Evolutionary conservation across 78 protist species (phyloP).

Genomic region (Ministeria vibrans): DNA sequence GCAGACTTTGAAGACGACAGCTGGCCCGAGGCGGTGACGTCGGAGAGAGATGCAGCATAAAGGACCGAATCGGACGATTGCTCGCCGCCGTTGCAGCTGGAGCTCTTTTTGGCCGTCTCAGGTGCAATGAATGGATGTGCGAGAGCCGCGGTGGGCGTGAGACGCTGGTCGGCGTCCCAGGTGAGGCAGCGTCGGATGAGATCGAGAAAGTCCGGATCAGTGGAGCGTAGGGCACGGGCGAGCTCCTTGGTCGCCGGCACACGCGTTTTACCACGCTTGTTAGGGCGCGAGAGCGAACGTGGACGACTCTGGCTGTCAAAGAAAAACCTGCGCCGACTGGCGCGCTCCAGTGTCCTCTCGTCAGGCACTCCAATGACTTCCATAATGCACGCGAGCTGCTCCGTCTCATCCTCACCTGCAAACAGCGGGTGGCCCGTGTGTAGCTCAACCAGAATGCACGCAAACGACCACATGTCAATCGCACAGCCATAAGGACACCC

Average conservation of each 20-base stretch:
- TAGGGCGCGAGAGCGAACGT: too few species aligned
- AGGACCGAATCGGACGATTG: too few species aligned
- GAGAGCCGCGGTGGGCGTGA: conserved; percentile 65
- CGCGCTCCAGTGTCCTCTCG: not conserved
- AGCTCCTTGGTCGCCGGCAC: too few species aligned
- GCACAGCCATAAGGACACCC: conserved; percentile 64
- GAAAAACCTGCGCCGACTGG: not conserved
- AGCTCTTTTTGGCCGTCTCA: too few species aligned
- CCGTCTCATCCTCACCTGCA: conserved; percentile 63
- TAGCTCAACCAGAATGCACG: conserved; percentile 93
- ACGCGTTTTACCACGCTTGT: too few species aligned
- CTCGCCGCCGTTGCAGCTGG: too few species aligned
- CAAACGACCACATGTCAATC: conserved; percentile 98
- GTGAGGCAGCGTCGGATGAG: conserved; percentile 36
- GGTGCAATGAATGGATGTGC: conserved; percentile 68
- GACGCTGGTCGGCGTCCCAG: conserved; percentile 70
- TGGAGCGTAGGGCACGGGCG: too few species aligned
- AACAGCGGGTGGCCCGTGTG: conserved; percentile 88
- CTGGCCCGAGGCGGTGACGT: too few species aligned
- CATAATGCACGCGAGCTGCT: conserved; percentile 11
- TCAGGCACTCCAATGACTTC: not conserved
- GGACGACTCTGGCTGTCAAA: too few species aligned
- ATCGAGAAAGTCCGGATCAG: conserved; percentile 14
- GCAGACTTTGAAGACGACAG: too few species aligned
- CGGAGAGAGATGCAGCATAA: too few species aligned